Evolutionary conservation across 1,284 basidiomycete species (phyloP), one percentile per base, ranked within the genome.

Genomic region (Somion occarium): DNA sequence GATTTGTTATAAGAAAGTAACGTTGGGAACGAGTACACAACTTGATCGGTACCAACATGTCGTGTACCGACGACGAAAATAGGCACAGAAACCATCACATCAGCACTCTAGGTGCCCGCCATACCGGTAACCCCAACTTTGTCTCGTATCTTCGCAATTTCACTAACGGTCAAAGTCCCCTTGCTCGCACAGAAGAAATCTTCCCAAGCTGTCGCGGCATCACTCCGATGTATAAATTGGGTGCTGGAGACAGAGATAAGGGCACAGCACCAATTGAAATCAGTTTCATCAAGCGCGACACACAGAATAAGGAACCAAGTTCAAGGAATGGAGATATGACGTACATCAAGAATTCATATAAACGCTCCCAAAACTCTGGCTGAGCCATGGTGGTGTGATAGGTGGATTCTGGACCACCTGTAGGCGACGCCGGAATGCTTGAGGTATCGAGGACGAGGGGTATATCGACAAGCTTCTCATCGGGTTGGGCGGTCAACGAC

Each of bases 101-200:
- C n/a, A n/a, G n/a, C n/a, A n/a, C n/a, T 46, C 67, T 66, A 90
- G 51, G 79, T 85, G 26, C 88, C 88, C 27, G 81, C 83, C 88
- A 91, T 91, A 9, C 89, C 88, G 46, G 82, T 72, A 34, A 90
- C 75, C 18, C 87, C 88, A 38, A 88, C 83, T 24, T 75, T 72
- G 63, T 91, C 88, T 27, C 88, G 78, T 61, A 91, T 88, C 70
- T 78, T 86, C 23, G 88, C 88, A 52, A 91, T 87, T 62, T 91
- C 85, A 59, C 72, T 81, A 0, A 83, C 77, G 3, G 80, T 85
- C 55, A 91, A 73, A 11, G 74, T 71, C 9, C 79, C 81, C 61
- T 91, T 91, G 63, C 77, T 82, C 0, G 82, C 85, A 43, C 80
- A 73, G 53, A 91, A 74, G 67, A 88, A 91, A 55, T 86, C 79